Evolutionary conservation across 208 protist species (phyloP), one percentile per base, ranked within the genome.

Genomic region (Phytomonas sp.): DNA sequence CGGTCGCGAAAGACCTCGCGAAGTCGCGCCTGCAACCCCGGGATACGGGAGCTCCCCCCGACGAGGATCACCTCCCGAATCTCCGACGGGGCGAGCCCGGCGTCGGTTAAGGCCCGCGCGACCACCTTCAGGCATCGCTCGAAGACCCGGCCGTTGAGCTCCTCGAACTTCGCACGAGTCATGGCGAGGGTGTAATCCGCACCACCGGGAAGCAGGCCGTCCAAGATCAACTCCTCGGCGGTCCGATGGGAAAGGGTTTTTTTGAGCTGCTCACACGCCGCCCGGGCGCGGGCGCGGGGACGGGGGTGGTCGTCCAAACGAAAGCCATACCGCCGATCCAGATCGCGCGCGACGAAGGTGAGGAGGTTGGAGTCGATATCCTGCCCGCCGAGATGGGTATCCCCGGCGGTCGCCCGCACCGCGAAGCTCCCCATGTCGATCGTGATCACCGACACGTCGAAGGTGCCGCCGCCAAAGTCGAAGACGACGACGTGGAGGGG

Each of bases 321-420:
- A n/a, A 86, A 78, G 34, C 36, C 97, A 94, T 99, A 98, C 69
- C 97, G 78, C 17, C 40, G 31, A 70, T 81, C 76, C 75, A 99
- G 96, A 67, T 99, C 94, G 6, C 88, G 74, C 26, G 96, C 63
- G 33, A 99, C 96, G 86, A 99, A 85, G 51, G 97, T 67, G 31
- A 99, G 87, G 20, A 99, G 65, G 63, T 94, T 83, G 36, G 96
- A 93, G 83, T 99, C 98, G 67, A 99, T 96, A 80, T 99, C 99
- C 86, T 99, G 97, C 31, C 99, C 99, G 56, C 99, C 99, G 17
- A 99, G 84, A 80, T 99, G 98, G n/a, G 98, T 99, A 86, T 99
- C 97, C 59, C 98, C 98, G 64, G 93, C 94, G 33, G 98, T 99
- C 46, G 98, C 91, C 67, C 98, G 91, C 33, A 99, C 98, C 70